Conservation (phyloP, 2,329 filamentous ascomycete species). For the Scopulariopsis brevicaulis region DNA sequence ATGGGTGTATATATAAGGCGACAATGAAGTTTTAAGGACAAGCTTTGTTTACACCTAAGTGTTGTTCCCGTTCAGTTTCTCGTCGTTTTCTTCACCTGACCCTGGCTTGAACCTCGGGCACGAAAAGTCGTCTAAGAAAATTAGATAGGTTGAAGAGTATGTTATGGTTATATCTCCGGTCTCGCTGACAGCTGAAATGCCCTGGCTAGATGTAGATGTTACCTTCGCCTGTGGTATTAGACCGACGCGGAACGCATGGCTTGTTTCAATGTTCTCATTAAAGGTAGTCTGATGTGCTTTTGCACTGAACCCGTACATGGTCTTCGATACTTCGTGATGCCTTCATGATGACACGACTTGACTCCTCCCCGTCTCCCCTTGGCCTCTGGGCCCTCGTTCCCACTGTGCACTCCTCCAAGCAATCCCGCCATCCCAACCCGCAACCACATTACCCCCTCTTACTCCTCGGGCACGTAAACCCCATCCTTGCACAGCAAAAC, state of each 20-base stretch:
- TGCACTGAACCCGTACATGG: background rate
- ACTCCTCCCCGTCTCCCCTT: background rate
- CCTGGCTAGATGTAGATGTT: background rate
- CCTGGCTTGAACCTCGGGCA: background rate
- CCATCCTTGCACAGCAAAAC: constrained; percentile 78
- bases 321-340: background rate
- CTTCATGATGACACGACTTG: background rate
- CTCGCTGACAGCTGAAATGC: no score
- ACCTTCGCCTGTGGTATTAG: background rate
- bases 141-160: background rate
- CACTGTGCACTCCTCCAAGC: background rate
- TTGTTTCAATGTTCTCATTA: background rate
- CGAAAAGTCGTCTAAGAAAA: background rate
- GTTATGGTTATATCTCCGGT: background rate
- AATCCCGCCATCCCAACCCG: background rate
- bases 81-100: background rate
- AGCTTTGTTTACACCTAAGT: no score
- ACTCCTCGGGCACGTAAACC: constrained; percentile 45
- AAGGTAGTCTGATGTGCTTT: background rate
- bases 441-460: constrained; percentile 11
- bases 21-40: no score
- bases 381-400: background rate
- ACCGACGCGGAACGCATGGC: background rate
- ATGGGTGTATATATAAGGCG: background rate
- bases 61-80: no score